Conservation (phyloP, 345 rosid genomes). For the Aegle marmelos region DNA sequence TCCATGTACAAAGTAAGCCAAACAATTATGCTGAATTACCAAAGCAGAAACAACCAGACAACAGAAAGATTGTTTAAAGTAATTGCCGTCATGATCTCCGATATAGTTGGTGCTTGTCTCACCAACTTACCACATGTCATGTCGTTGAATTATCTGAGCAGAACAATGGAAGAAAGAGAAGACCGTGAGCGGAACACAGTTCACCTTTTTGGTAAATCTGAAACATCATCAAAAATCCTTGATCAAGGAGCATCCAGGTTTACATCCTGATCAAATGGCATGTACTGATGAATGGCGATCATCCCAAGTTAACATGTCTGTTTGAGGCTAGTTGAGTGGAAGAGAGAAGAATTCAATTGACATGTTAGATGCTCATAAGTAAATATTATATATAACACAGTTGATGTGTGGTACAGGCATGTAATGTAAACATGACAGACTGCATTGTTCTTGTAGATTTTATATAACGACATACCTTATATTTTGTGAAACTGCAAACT, state of each 20-base stretch:
- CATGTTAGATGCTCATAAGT: not conserved
- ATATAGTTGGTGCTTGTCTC: constrained; percentile 73
- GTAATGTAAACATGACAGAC: not conserved
- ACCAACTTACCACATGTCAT: constrained; percentile 54
- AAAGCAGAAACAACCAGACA: constrained; percentile 22
- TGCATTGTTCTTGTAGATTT: too few species aligned
- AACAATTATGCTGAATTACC: constrained; percentile 42
- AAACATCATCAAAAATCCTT: constrained; percentile 48
- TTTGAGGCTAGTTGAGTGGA: too few species aligned
- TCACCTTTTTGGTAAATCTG: constrained; percentile 58
- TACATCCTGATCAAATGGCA: constrained; percentile 44
- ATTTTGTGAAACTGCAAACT: not conserved
- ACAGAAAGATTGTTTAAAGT: constrained; percentile 39
- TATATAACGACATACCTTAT: not conserved
- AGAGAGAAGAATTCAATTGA: not conserved
- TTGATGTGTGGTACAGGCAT: not conserved
- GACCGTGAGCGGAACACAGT: constrained; percentile 48
- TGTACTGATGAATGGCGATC: constrained; percentile 65
- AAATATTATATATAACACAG: not conserved
- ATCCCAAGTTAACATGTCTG: constrained; percentile 1
- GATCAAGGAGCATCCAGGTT: constrained; percentile 29
- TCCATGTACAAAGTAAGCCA: constrained; percentile 73
- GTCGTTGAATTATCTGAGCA: constrained; percentile 45
- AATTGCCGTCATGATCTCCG: constrained; percentile 47
- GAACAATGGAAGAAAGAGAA: constrained; percentile 54